phyloP scores from a whole-genome alignment of 192 early-diverging fungal species.

The Spinellus fusiger region DNA sequence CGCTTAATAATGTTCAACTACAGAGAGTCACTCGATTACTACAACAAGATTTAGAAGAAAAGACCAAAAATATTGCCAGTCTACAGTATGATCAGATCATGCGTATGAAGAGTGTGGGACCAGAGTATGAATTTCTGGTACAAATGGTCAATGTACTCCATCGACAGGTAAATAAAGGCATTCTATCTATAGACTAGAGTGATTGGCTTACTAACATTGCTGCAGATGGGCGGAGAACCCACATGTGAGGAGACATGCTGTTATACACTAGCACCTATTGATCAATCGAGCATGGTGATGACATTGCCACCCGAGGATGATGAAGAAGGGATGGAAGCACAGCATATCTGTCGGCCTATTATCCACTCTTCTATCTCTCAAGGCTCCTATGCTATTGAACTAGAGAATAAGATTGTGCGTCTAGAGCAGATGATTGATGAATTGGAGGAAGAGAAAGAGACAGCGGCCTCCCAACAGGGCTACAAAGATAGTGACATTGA shows the following conservation, averaged over 20 bases:
- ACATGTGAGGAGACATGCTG: slow-evolving; percentile 32
- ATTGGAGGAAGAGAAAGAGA: slow-evolving; percentile 29
- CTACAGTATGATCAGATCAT: slow-evolving; percentile 21
- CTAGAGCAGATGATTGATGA: slow-evolving; percentile 28
- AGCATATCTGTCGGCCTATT: slow-evolving; percentile 36
- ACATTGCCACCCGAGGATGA: slow-evolving; percentile 28
- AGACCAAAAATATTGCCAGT: slow-evolving; percentile 12
- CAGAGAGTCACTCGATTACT: slow-evolving; percentile 28
- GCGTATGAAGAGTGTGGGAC: slow-evolving; percentile 29
- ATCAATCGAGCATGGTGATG: slow-evolving; percentile 30
- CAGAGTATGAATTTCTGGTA: slow-evolving; percentile 38
- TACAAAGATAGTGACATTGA: slow-evolving; percentile 30
- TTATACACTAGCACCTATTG: slow-evolving; percentile 27
- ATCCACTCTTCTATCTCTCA: slow-evolving; percentile 31
- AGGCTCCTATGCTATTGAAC: slow-evolving; percentile 28
- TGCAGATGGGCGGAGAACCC: slow-evolving; percentile 27
- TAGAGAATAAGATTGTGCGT: slow-evolving; percentile 23
- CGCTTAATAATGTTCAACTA: slow-evolving; percentile 26
- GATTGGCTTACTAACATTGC: not conserved
- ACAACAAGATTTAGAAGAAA: slow-evolving; percentile 31
- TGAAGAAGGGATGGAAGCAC: slow-evolving; percentile 26
- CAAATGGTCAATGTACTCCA: slow-evolving; percentile 38
- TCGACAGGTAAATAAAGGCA: slow-evolving; percentile 24
- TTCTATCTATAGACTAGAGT: not conserved
- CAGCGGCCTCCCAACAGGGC: slow-evolving; percentile 11